phyloP scores from a whole-genome alignment of 2,329 filamentous ascomycete genomes.

The Alternaria novae-zelandiae region DNA sequence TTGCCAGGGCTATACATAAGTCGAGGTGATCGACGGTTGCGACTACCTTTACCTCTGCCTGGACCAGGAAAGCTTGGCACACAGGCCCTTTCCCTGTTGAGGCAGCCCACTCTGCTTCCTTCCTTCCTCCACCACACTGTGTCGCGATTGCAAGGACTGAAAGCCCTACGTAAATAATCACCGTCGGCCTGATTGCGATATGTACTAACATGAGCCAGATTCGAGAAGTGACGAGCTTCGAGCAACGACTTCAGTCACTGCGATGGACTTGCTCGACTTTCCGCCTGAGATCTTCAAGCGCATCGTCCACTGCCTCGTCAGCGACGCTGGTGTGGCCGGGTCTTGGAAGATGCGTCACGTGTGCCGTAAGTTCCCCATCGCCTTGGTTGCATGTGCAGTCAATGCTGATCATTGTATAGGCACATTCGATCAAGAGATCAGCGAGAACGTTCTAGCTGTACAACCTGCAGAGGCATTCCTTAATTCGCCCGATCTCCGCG shows the following conservation, averaged over 20 bases:
- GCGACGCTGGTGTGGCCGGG: too few species aligned
- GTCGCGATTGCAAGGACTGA: not conserved
- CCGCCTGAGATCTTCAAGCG: conserved; percentile 2
- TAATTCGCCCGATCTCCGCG: too few species aligned
- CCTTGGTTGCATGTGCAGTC: not conserved
- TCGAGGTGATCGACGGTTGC: not conserved
- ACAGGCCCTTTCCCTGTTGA: not conserved
- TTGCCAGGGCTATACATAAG: not conserved
- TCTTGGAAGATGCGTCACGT: not conserved
- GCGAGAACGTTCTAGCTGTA: not conserved
- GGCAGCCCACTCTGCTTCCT: not conserved
- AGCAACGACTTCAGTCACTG: not conserved
- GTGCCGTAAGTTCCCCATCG: not conserved
- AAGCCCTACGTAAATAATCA: not conserved
- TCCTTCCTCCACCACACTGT: not conserved
- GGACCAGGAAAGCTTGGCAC: not conserved
- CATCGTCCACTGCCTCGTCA: not conserved
- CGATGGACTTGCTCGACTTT: conserved; percentile 5
- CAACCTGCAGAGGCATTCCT: not conserved
- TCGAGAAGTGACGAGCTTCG: not conserved
- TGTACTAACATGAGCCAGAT: not conserved
- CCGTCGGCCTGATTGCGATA: not conserved
- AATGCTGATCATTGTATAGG: not conserved
- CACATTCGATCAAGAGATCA: not conserved
- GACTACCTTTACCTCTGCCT: not conserved